Conservation (phyloP, 805 yeast genomes). For the Zygotorulaspora florentina region DNA sequence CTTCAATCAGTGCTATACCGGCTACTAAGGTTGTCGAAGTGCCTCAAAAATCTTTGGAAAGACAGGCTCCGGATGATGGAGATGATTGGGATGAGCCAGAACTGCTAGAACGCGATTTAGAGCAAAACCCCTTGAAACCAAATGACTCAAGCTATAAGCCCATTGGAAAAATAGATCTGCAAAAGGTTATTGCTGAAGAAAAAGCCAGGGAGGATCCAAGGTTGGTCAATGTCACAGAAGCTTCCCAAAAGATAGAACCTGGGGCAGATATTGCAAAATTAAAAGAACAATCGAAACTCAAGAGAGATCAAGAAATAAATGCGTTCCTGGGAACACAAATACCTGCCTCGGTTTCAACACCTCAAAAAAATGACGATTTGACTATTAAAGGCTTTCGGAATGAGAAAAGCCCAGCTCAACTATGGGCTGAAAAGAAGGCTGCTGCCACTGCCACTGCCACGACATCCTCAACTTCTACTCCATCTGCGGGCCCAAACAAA, state of each 20-base stretch:
- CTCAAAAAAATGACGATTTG: constrained; percentile 34
- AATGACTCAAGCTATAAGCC: constrained; percentile 53
- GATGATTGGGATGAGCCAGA: constrained; percentile 47
- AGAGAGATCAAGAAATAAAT: constrained; percentile 36
- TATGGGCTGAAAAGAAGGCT: constrained; percentile 92
- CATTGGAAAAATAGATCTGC: constrained; percentile 54
- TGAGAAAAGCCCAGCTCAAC: constrained; percentile 91
- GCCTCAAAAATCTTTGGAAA: constrained; percentile 8
- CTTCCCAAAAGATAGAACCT: constrained; percentile 24
- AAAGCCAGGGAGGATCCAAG: constrained; percentile 43
- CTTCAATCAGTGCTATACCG: constrained; percentile 16
- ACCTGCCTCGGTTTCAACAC: constrained; percentile 20
- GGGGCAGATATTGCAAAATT: constrained; percentile 35
- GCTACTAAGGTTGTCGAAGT: constrained; percentile 2
- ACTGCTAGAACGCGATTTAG: constrained; percentile 45
- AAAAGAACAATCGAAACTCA: constrained; percentile 34
- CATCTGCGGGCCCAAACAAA: neutral
- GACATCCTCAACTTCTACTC: constrained; percentile 13
- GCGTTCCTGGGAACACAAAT: constrained; percentile 36
- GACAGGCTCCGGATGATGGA: constrained; percentile 28
- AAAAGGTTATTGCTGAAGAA: constrained; percentile 42
- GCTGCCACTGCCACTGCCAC: constrained; percentile 29
- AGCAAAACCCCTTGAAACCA: constrained; percentile 43
- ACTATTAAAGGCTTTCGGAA: constrained; percentile 57
- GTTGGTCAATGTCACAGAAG: constrained; percentile 26